Conservation (phyloP, 805 yeast genomes). For the Starmerella etchellsii region DNA sequence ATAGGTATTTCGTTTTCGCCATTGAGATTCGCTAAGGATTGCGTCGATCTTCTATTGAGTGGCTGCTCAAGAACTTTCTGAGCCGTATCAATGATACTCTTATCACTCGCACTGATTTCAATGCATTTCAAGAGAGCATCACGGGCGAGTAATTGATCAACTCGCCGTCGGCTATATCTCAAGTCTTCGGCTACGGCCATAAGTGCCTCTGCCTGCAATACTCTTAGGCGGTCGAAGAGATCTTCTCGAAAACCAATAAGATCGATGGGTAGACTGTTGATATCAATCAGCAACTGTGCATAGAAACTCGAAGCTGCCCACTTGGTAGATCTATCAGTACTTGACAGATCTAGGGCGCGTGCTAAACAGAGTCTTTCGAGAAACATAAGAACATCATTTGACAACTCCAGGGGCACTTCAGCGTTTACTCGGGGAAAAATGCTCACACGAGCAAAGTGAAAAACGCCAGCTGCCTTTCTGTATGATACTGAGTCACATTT, state of each 20-base stretch:
- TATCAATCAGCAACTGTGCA: neutral
- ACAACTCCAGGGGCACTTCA: constrained; percentile 6
- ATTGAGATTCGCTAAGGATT: neutral
- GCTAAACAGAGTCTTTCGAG: neutral
- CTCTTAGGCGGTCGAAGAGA: neutral
- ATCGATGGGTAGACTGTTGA: neutral
- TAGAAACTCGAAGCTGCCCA: neutral
- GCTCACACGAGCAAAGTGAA: neutral
- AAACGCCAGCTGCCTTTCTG: constrained; percentile 3
- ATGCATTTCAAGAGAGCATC: neutral
- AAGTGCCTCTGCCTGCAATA: neutral
- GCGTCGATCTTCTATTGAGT: neutral
- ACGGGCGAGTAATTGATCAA: neutral
- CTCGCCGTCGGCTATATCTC: neutral
- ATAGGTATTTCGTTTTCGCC: neutral
- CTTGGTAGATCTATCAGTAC: neutral
- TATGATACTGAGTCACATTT: neutral
- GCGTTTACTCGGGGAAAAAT: neutral
- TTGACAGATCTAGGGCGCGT: constrained; percentile 1
- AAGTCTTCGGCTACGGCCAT: neutral
- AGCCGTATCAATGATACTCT: neutral
- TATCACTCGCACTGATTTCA: neutral
- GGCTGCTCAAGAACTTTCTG: neutral
- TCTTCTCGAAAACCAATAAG: neutral
- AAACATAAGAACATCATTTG: neutral